Evolutionary conservation across 805 yeast species (phyloP), one percentile per base, ranked within the genome.

Genomic region (Lipomyces lipofer): DNA sequence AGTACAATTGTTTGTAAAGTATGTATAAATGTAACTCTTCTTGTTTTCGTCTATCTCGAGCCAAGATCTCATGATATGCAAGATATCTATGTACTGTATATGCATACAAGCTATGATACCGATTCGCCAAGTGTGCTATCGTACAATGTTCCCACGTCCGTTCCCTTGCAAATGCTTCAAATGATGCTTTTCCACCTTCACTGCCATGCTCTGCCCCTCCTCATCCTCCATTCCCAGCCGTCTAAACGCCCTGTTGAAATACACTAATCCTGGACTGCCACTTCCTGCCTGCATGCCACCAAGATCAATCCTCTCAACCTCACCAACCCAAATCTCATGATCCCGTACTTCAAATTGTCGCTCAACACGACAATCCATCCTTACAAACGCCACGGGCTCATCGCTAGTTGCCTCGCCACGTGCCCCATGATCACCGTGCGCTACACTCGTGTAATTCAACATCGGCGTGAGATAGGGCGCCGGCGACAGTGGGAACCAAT

Each of bases 271-370:
- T 6, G 58, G 54, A 17, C 45, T 12, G 2, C 13, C 36, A 5
- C 25, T 12, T 8, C 27, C 42, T 13, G n/a, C 12, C 7, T 9
- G 13, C n/a, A 36, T 45, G 22, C 43, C 49, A 6, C 43, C 51
- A 27, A 38, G 65, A 10, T 78, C 59, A 2, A 86, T 79, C 38
- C 63, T 29, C 17, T 62, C 71, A 3, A 92, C 95, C 56, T 80
- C 77, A 2, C 88, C 96, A 3, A 90, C 81, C 94, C 97, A 88
- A 2, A 92, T 82, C 67, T 91, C 96, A 71, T 92, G 98, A 65
- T 86, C 89, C 56, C 86, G 90, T 0, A 89, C 84, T 9, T 68
- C 67, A 47, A 86, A 76, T 3, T 78, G 35, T 17, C 27, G 42
- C 39, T 28, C 46, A 4, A 44, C 47, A 13, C n/a, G 40, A 30